Percentiles rank a stretch among this genome's conserved stretches.
Evolutionary conservation across 2,329 filamentous ascomycete species (phyloP).

Genomic region (Ophiostoma tasmaniense): DNA sequence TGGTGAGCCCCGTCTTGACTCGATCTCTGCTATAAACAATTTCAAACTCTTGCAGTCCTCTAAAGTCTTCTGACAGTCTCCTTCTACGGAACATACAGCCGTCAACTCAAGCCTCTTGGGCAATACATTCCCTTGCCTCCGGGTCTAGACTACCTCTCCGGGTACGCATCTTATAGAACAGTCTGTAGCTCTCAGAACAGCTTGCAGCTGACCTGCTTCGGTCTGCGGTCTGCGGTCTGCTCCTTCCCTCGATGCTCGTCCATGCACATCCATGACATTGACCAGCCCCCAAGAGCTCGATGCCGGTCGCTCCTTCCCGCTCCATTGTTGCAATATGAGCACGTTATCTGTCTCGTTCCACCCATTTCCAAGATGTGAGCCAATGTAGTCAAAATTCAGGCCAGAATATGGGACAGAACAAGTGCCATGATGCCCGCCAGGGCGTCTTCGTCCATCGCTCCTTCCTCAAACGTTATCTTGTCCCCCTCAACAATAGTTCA

Average conservation of each 20-base stretch:
- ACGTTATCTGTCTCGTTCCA: background rate
- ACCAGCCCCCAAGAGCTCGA: background rate
- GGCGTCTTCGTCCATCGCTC: background rate
- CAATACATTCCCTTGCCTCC: background rate
- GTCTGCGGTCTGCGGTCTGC: background rate
- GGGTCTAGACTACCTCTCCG: too few relatives aligned
- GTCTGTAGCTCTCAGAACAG: too few relatives aligned
- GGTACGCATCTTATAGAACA: too few relatives aligned
- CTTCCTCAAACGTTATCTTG: background rate
- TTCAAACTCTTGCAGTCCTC: too few relatives aligned
- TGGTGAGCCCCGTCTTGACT: too few relatives aligned
- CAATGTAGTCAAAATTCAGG: too few relatives aligned
- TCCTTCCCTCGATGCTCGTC: background rate
- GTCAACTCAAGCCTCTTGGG: too few relatives aligned
- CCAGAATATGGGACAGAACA: too few relatives aligned
- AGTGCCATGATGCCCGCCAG: too few relatives aligned
- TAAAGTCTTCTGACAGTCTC: too few relatives aligned
- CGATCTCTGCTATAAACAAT: too few relatives aligned
- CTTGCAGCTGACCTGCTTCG: background rate
- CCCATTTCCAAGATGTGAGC: background rate
- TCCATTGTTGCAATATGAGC: background rate
- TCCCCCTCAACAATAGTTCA: background rate
- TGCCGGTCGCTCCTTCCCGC: slow-evolving; percentile 5
- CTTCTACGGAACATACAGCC: too few relatives aligned
- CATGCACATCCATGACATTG: background rate